Evolutionary conservation across 306 rosid genomes (phyloP), one percentile per base, ranked within the genome.

Genomic region (Rosa lucieae): DNA sequence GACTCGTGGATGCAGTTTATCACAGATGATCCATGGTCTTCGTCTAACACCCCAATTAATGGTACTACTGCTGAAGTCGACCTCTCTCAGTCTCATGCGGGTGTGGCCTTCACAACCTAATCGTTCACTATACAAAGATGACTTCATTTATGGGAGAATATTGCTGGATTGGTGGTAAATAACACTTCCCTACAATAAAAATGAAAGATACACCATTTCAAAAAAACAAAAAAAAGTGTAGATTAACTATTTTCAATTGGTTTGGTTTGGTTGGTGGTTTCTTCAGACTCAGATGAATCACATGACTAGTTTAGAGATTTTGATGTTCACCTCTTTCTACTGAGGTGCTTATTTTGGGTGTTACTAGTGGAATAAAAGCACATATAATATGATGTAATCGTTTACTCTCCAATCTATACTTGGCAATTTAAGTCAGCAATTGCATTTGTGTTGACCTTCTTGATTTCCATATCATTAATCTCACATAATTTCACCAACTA

Each of bases 1-100:
- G 98, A 95, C 81, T 92, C 97, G 6, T 95, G 99, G 98, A 91
- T 92, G 99, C 99, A 91, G 74, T 95, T 92, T 85, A 92, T 95
- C 59, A 92, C 92, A 55, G 99, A 92, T 5, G 99, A 91, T 82
- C 94, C 97, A 78, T 95, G 94, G 97, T 89, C 91, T 84, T 86
- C 93, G 85, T 89, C 93, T 77, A 89, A 86, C 82, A 71, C 86
- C 56, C 79, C 77, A 14, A 18, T 14, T 6, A 35, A 32, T 32
- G 39, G 67, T 82, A 69, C 69, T 78, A 81, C 85, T 55, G 85
- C 65, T 56, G 87, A 82, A 59, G 91, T 90, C 56, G 92, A 92
- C 52, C 18, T 91, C 66, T 89, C 97, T 75, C 92, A 68, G 32
- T 68, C 73, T 47, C 79, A 62, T 46, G 59, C 88, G 77, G 81